Evolutionary conservation across 2,329 filamentous ascomycete genomes (phyloP).

Genomic region (Penicillium aurantiogriseum): DNA sequence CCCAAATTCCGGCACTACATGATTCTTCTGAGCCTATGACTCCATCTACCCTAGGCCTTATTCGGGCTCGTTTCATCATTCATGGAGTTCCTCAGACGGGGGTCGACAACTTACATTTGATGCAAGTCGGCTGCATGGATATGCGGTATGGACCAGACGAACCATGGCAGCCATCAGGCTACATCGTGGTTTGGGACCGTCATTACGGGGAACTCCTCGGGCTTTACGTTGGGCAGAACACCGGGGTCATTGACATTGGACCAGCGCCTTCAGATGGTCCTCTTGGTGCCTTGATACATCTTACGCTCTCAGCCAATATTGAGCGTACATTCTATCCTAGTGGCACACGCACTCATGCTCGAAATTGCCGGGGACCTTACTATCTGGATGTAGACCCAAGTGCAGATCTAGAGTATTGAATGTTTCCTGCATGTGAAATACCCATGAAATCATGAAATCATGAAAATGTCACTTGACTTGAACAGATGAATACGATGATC

Average conservation of each 20-base stretch:
- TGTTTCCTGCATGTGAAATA: constrained; percentile 4
- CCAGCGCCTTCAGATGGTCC: constrained; percentile 13
- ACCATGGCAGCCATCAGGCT: constrained; percentile 34
- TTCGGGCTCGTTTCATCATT: constrained; percentile 28
- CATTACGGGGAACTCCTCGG: constrained; percentile 28
- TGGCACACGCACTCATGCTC: background rate
- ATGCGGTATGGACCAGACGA: constrained; percentile 16
- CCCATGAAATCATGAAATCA: background rate
- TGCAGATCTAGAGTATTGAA: constrained; percentile 15
- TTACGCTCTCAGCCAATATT: constrained; percentile 1
- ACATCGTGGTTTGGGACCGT: constrained; percentile 41
- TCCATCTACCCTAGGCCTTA: constrained; percentile 33
- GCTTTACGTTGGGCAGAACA: constrained; percentile 30
- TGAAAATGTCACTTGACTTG: background rate
- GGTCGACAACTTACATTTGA: constrained; percentile 30
- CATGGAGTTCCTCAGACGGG: constrained; percentile 21
- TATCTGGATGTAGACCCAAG: constrained; percentile 30
- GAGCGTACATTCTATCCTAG: background rate
- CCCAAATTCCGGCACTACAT: constrained; percentile 7
- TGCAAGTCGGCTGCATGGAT: constrained; percentile 40
- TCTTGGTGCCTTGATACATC: constrained; percentile 20
- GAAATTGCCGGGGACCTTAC: constrained; percentile 15
- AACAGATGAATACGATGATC: background rate
- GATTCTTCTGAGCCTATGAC: constrained; percentile 16
- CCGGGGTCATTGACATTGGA: constrained; percentile 25